Evolutionary conservation across 2,329 filamentous ascomycete species (phyloP), one percentile per base, ranked within the genome.

Genomic region (Nemania sp.): DNA sequence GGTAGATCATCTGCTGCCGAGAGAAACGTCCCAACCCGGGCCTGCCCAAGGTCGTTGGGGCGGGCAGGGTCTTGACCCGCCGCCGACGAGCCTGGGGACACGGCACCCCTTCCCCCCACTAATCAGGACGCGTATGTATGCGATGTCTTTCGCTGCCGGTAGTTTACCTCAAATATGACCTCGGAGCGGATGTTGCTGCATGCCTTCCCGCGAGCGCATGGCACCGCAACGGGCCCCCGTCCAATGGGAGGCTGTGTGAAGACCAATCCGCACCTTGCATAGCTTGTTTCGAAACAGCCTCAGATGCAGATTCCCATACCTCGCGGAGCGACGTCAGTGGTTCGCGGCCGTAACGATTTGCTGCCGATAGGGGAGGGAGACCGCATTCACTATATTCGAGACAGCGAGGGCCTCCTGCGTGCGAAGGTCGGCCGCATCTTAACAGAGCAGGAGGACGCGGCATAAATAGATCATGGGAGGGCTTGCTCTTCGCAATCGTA

Each of bases 211-310:
- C 25, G 13, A 15, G 17, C 43, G 32, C 25, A 37, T 43, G 32
- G n/a, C 49, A 20, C 52, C 52, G 20, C 32, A 15, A 51, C 29
- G 39, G 42, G 18, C 34, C 39, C 43, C 39, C 43, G 29, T 20
- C 15, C 35, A n/a, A 39, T 39, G 20, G 20, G 42, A 46, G n/a
- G 49, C 47, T 18, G 34, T 49, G 54, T 60, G 54, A 51, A 57
- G 35, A 39, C 25, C 46, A 46, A 6, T 17, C 20, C 37, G n/a
- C 20, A 17, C 15, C 34, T 25, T 52, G 50, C 50, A 58, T 58
- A 15, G n/a, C n/a, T n/a, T 35, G 32, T 55, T 59, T 59, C 55
- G 48, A 64, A 49, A 47, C 32, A 52, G 54, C 45, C 51, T 42
- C 42, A 20, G 21, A 53, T 51, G 54, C 55, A 54, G 51, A 53